These are phyloP conservation scores for Leptosphaerulina australis DNA, from an alignment of 2,329 filamentous ascomycete genomes.

Conservation along the genomic window DNA sequence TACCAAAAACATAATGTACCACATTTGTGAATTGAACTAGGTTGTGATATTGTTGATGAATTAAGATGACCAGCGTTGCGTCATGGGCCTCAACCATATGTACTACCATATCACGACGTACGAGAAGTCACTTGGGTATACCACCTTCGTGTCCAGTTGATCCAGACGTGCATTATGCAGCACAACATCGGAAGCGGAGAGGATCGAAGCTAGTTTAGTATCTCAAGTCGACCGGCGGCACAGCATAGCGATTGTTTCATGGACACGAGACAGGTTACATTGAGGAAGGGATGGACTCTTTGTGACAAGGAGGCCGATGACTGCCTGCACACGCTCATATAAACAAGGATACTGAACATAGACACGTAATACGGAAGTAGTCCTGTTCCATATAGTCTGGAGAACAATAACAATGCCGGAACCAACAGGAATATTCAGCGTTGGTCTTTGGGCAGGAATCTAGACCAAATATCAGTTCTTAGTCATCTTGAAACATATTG, in stretches of 20 bases:
- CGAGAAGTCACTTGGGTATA: too few species aligned
- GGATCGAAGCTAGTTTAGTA: background rate
- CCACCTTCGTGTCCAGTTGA: too few species aligned
- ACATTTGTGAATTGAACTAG: too few species aligned
- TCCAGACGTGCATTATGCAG: too few species aligned
- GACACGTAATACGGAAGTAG: too few species aligned
- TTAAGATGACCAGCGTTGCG: too few species aligned
- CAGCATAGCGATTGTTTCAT: background rate
- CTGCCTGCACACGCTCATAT: background rate
- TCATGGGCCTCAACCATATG: too few species aligned
- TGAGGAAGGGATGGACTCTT: background rate
- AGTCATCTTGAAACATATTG: background rate
- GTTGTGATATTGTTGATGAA: too few species aligned
- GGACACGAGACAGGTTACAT: background rate
- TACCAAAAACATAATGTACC: too few species aligned
- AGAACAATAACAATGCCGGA: background rate
- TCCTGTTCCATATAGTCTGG: too few species aligned
- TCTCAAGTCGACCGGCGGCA: background rate
- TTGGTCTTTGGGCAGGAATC: conserved; percentile 2
- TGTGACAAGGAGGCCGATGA: background rate
- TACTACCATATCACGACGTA: too few species aligned
- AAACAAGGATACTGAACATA: background rate
- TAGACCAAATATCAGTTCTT: background rate
- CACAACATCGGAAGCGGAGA: too few species aligned
- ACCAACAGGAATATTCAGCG: background rate